Base-by-base conservation (phyloP, 176 grass and related monocot genomes). In the Pharus latifolius region DNA sequence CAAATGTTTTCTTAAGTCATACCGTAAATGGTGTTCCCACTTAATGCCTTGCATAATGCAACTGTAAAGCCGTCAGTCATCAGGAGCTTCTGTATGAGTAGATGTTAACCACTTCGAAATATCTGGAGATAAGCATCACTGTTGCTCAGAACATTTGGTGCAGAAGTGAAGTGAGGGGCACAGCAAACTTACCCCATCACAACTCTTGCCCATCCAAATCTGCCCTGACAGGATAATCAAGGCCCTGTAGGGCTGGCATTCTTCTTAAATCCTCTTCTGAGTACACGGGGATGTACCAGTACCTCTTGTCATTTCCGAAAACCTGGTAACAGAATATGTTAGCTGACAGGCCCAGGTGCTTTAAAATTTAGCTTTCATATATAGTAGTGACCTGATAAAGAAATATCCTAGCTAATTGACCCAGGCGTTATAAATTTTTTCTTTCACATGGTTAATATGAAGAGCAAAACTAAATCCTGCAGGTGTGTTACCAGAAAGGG, bases 211-310 rank as follows among this genome's bases (percentile, higher is more conserved):
- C 63, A 38, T 38, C 68, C 10, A 84, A 58, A 88, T 98, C 90
- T 37, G 84, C 34, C 43, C 90, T 93, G 10, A 84, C 74, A 69
- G 94, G 89, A 68, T 98, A 98, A 35, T 98, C 87, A 52, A 98
- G 87, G 46, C 89, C 89, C 50, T 91, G 86, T 32, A 98, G 70
- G 65, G 79, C 87, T 17, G 87, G 78, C 48, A 88, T 85, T 83
- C 87, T 93, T 91, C 87, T 87, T 30, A 98, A 34, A 72, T 98
- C 94, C 47, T 98, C 94, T 38, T 93, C 94, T 68, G 94, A 91
- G 53, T 93, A 98, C 41, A 78, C 80, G 0, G 89, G 94, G 46
- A 98, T 85, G 56, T 93, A 93, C 94, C 94, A 98, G 78, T 93
- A 93, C 45, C 72, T 85, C 60, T 54, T 92, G 54, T 98, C 87